Percentiles rank a stretch among this genome's conserved stretches.
Conservation (phyloP, 768 basidiomycete genomes). For the Tulasnella sp. region DNA sequence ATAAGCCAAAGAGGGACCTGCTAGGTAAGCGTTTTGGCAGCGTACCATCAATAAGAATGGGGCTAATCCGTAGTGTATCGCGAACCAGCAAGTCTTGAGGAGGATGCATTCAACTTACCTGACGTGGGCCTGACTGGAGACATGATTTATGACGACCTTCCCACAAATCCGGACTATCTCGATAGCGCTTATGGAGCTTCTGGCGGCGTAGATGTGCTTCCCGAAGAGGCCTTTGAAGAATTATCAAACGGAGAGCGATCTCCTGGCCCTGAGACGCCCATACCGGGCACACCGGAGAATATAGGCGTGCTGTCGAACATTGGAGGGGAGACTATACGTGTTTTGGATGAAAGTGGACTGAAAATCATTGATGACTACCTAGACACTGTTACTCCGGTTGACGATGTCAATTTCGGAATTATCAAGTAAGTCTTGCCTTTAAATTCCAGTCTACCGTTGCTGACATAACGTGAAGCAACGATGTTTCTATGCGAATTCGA, state of each 20-base stretch:
- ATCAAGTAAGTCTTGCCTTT: conserved; percentile 1
- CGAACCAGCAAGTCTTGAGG: conserved; percentile 44
- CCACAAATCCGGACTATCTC: conserved; percentile 78
- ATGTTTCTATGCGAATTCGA: conserved; percentile 23
- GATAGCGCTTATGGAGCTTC: conserved; percentile 72
- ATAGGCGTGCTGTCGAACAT: conserved; percentile 36
- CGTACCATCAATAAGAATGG: not conserved
- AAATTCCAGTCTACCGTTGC: not conserved
- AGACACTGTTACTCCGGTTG: conserved; percentile 41
- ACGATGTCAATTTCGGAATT: conserved; percentile 28
- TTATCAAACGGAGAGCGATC: conserved; percentile 16
- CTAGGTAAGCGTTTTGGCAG: not conserved
- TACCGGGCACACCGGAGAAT: not conserved
- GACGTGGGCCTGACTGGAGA: conserved; percentile 73
- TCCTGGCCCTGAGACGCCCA: not conserved
- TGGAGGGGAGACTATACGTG: conserved; percentile 77
- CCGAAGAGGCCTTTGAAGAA: conserved; percentile 56
- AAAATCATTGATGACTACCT: conserved; percentile 64
- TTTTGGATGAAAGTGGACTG: conserved; percentile 56
- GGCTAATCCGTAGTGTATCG: not conserved
- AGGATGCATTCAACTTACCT: conserved; percentile 69
- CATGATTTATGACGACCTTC: conserved; percentile 78
- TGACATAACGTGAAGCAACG: not conserved
- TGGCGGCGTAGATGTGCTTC: conserved; percentile 59
- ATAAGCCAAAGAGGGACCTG: not conserved